Conservation (phyloP, 306 rosid genomes). For the Trichosanthes truncata region DNA sequence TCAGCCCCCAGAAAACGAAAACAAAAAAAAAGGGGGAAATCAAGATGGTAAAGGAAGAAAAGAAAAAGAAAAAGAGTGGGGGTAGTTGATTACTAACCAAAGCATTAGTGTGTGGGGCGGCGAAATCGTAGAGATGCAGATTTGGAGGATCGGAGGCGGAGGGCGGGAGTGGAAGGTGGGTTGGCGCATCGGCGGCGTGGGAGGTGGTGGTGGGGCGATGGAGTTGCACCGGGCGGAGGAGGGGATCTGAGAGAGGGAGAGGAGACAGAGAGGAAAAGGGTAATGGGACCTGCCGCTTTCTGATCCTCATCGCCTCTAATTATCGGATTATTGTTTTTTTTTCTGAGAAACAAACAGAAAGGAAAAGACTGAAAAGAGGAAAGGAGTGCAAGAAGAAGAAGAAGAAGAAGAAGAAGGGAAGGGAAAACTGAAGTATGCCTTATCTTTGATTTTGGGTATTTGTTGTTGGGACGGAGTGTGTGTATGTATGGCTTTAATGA, state of each 20-base stretch:
- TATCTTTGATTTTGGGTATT: neutral
- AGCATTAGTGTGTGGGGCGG: neutral
- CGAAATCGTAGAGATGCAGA: too few relatives aligned
- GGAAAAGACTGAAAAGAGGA: too few relatives aligned
- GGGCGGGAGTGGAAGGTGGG: neutral
- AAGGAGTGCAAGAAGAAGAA: too few relatives aligned
- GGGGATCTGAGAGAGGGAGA: constrained; percentile 68
- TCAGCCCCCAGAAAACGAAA: too few relatives aligned
- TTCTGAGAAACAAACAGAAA: neutral
- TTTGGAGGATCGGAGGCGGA: constrained; percentile 40
- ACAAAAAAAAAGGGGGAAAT: too few relatives aligned
- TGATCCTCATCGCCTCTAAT: constrained; percentile 50
- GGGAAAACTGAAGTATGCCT: constrained; percentile 7
- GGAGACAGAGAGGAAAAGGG: constrained; percentile 43
- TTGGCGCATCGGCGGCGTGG: neutral
- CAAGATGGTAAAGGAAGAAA: too few relatives aligned
- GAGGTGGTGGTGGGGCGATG: constrained; percentile 9
- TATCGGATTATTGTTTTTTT: too few relatives aligned
- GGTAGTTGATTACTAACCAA: constrained; percentile 46
- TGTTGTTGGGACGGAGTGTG: neutral
- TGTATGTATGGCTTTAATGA: constrained; percentile 18
- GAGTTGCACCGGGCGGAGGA: constrained; percentile 59
- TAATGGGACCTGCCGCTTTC: constrained; percentile 48
- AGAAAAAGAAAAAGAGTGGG: neutral
- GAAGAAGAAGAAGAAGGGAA: neutral